phyloP scores from a whole-genome alignment of 352 stramenopile genomes.

The Pythium brassicae region DNA sequence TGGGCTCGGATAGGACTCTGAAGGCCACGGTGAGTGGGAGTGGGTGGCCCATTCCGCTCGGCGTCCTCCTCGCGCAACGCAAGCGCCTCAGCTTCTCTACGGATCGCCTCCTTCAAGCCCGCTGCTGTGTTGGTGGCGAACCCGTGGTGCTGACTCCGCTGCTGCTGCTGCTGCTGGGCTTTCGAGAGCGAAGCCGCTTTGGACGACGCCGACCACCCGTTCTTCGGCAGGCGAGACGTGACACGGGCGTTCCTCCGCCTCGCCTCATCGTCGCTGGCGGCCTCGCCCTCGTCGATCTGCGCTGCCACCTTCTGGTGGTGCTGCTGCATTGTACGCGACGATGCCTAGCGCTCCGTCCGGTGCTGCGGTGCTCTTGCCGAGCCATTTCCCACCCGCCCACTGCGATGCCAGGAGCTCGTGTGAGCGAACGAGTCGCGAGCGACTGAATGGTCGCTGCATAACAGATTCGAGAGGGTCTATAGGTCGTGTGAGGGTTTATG shows the following conservation, averaged over 20 bases:
- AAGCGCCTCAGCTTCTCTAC: conserved; percentile 1
- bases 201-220: background rate
- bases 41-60: background rate
- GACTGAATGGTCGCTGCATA: background rate
- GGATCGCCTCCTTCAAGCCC: conserved; percentile 9
- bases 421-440: too few relatives aligned
- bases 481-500: too few relatives aligned
- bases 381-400: background rate
- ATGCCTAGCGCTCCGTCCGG: background rate
- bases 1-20: background rate
- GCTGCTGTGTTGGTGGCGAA: background rate
- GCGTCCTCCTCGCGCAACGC: background rate
- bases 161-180: background rate
- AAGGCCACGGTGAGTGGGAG: background rate
- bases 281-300: conserved; percentile 3
- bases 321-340: background rate
- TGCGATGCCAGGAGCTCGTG: too few relatives aligned
- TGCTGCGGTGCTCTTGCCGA: background rate
- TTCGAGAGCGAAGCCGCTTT: conserved; percentile 5
- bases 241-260: background rate
- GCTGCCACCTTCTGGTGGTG: background rate
- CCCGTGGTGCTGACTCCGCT: background rate
- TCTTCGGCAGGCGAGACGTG: background rate
- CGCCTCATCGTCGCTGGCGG: conserved; percentile 7
- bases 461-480: background rate